phyloP scores from a whole-genome alignment of 225 moss, liverwort and hornwort species.

The Bryoerythrophyllum caledonicum region DNA sequence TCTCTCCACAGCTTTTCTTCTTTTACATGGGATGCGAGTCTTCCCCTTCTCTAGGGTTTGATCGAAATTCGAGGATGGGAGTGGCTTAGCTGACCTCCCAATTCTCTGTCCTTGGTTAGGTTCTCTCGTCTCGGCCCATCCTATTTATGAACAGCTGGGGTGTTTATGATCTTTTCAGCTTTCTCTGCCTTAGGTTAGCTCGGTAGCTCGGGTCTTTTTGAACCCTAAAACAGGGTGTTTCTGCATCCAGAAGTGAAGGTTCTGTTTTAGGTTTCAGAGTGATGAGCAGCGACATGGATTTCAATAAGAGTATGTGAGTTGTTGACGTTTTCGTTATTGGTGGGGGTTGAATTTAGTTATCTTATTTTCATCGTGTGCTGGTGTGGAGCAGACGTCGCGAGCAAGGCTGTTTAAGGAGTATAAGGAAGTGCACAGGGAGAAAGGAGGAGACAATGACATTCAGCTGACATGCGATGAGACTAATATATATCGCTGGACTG shows the following conservation, averaged over 20 bases:
- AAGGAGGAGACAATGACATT: conserved; percentile 89
- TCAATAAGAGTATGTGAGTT: background rate
- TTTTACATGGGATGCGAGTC: background rate
- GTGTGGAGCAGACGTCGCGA: conserved; percentile 61
- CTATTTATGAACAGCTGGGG: background rate
- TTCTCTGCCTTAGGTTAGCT: background rate
- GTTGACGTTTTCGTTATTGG: background rate
- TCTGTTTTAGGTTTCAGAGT: background rate
- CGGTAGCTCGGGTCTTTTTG: background rate
- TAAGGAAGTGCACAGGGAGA: conserved; percentile 92
- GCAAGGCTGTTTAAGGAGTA: conserved; percentile 96
- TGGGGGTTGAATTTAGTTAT: background rate
- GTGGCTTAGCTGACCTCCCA: background rate
- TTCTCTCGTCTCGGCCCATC: background rate
- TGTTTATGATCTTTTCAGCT: background rate
- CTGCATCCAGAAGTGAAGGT: background rate
- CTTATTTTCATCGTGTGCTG: background rate
- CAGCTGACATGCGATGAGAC: conserved; percentile 91
- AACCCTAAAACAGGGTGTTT: background rate
- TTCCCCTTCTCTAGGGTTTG: conserved; percentile 19
- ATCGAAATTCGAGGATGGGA: background rate
- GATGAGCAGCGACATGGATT: background rate
- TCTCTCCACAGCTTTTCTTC: background rate
- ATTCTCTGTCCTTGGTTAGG: background rate
- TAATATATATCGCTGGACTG: conserved; percentile 98